These are phyloP conservation scores for Termitomyces sp. DNA, from an alignment of 768 basidiomycete genomes.

Conservation along the genomic window DNA sequence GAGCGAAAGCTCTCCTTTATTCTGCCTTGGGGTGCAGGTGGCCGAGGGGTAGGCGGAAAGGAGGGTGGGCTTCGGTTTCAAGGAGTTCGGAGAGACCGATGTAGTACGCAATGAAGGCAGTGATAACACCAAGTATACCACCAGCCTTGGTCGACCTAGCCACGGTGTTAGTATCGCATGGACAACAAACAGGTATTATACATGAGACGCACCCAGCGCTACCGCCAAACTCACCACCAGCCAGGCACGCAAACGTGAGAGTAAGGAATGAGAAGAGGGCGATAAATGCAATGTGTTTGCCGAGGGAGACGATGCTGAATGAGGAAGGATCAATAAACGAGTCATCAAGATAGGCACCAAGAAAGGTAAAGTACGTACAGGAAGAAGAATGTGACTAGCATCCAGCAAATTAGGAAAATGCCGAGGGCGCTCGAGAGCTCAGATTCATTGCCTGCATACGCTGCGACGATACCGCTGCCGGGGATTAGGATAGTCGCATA, in stretches of 20 bases:
- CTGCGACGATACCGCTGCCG: slow-evolving; percentile 52
- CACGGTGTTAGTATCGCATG: neutral
- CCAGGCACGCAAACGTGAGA: slow-evolving; percentile 40
- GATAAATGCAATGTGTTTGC: slow-evolving; percentile 39
- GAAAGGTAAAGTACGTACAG: slow-evolving; percentile 39
- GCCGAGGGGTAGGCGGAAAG: slow-evolving; percentile 41
- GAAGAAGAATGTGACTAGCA: slow-evolving; percentile 65
- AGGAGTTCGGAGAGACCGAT: slow-evolving; percentile 43
- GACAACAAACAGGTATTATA: too few species aligned
- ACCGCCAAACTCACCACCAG: slow-evolving; percentile 33
- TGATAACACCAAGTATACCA: slow-evolving; percentile 42
- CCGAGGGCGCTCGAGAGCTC: slow-evolving; percentile 59
- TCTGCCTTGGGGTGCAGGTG: slow-evolving; percentile 26
- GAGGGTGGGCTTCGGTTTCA: slow-evolving; percentile 35
- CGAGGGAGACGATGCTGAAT: slow-evolving; percentile 34
- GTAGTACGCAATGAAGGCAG: slow-evolving; percentile 47
- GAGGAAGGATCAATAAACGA: neutral
- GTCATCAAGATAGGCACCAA: neutral
- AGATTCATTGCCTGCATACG: slow-evolving; percentile 37
- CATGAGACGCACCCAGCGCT: slow-evolving; percentile 25
- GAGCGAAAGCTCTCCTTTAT: neutral
- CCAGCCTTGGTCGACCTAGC: slow-evolving; percentile 38
- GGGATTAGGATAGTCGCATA: slow-evolving; percentile 75
- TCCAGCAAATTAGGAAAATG: slow-evolving; percentile 75
- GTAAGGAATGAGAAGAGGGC: slow-evolving; percentile 34